Evolutionary conservation across 2,329 filamentous ascomycete species (phyloP).

Genomic region (Metarhizium sp.): DNA sequence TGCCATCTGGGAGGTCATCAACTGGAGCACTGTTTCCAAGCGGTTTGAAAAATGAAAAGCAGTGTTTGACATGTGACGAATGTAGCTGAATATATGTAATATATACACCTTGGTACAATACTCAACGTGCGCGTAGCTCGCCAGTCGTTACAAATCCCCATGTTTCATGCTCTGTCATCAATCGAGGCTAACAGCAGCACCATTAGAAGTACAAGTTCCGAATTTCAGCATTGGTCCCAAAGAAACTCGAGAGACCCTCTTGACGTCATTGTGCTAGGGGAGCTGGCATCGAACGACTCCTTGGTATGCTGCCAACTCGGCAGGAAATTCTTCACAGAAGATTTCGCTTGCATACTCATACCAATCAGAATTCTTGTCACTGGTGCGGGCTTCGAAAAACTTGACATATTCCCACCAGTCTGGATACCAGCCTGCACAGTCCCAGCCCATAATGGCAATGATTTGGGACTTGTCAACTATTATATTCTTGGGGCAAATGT

Average conservation of each 20-base stretch:
- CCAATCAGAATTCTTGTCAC: constrained; percentile 18
- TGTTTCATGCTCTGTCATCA: background rate
- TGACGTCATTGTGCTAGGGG: constrained; percentile 6
- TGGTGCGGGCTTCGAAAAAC: constrained; percentile 22
- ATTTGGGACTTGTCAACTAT: constrained; percentile 16
- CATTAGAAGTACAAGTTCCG: background rate
- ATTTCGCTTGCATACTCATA: constrained; percentile 20
- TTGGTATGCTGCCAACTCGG: constrained; percentile 21
- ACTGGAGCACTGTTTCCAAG: constrained; percentile 85
- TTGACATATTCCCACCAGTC: constrained; percentile 26
- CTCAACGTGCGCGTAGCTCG: background rate
- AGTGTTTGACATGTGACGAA: background rate
- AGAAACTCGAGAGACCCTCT: background rate
- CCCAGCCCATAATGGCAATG: constrained; percentile 19
- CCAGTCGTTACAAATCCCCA: background rate
- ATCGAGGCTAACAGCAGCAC: background rate
- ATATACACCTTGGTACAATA: constrained; percentile 2
- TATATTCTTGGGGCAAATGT: constrained; percentile 19
- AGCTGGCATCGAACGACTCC: constrained; percentile 19
- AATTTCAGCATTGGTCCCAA: background rate
- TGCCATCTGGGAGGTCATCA: constrained; percentile 89
- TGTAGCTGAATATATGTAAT: background rate
- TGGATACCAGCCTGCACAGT: constrained; percentile 22
- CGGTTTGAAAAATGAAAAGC: constrained; percentile 48
- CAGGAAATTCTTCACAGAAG: constrained; percentile 14